Conservation (phyloP, 1,284 basidiomycete species). For the Trametes versicolor region DNA sequence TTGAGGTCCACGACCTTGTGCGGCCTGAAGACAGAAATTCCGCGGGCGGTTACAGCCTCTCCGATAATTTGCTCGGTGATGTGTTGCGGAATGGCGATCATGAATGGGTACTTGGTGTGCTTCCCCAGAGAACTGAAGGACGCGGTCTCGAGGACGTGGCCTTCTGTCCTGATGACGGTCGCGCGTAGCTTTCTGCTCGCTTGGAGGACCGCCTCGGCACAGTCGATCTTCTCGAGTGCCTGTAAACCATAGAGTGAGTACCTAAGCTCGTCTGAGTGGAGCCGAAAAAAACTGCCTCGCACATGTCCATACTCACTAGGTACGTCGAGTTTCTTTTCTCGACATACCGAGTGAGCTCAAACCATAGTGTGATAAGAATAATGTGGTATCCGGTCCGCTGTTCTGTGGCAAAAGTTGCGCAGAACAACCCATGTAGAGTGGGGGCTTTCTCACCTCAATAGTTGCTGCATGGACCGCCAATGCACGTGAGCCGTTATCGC, state of each 20-base stretch:
- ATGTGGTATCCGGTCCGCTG: no score
- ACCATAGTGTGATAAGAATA: no score
- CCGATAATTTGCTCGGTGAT: conserved; percentile 56
- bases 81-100: conserved; percentile 56
- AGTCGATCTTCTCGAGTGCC: conserved; percentile 58
- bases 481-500: conserved; percentile 43
- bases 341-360: no score
- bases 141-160: conserved; percentile 40
- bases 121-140: conserved; percentile 45
- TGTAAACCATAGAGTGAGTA: conserved; percentile 31
- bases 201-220: conserved; percentile 51
- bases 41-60: conserved; percentile 46
- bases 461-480: conserved; percentile 44
- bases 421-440: no score
- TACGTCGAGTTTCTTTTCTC: no score
- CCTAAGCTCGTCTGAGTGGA: not conserved
- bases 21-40: conserved; percentile 49
- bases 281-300: no score
- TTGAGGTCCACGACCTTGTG: conserved; percentile 46
- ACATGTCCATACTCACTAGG: no score
- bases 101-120: conserved; percentile 58
- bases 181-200: conserved; percentile 48
- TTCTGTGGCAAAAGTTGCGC: no score
- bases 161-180: conserved; percentile 46
- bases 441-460: conserved; percentile 42